Conservation (phyloP, 371 early-diverging fungal species). For the Circinella umbellata region DNA sequence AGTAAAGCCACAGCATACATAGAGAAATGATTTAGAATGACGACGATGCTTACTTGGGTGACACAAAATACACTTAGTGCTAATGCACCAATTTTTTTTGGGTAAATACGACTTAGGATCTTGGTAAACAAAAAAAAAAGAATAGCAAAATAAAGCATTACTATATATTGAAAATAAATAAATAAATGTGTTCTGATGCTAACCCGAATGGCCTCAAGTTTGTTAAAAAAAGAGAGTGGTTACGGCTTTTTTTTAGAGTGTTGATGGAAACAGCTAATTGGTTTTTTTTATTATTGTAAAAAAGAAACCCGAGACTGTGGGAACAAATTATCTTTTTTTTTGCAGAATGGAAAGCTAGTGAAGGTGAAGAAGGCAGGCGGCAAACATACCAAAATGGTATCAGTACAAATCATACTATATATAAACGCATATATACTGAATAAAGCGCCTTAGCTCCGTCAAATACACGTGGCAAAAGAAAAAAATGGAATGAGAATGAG, state of each 20-base stretch:
- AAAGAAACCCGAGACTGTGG: constrained; percentile 4
- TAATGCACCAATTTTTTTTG: too few relatives aligned
- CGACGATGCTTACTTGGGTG: not conserved
- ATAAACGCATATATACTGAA: not conserved
- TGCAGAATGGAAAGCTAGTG: not conserved
- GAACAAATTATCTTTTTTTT: not conserved
- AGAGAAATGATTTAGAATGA: constrained; percentile 1
- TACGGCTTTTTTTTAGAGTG: too few relatives aligned
- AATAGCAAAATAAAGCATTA: too few relatives aligned
- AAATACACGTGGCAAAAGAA: constrained; percentile 3
- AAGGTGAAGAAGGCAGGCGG: not conserved
- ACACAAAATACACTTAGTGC: not conserved
- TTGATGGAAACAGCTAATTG: too few relatives aligned
- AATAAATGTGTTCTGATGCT: too few relatives aligned
- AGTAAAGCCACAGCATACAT: not conserved
- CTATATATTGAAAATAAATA: too few relatives aligned
- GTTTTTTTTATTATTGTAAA: not conserved
- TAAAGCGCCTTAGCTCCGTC: not conserved
- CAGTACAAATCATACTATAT: not conserved
- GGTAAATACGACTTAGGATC: too few relatives aligned
- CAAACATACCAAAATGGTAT: constrained; percentile 1
- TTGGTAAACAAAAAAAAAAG: too few relatives aligned
- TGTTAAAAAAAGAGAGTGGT: too few relatives aligned
- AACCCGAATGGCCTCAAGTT: too few relatives aligned
- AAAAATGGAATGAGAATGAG: not conserved